These are phyloP conservation scores for Lentinula lateritia DNA, from an alignment of 768 basidiomycete species.

Conservation along the genomic window DNA sequence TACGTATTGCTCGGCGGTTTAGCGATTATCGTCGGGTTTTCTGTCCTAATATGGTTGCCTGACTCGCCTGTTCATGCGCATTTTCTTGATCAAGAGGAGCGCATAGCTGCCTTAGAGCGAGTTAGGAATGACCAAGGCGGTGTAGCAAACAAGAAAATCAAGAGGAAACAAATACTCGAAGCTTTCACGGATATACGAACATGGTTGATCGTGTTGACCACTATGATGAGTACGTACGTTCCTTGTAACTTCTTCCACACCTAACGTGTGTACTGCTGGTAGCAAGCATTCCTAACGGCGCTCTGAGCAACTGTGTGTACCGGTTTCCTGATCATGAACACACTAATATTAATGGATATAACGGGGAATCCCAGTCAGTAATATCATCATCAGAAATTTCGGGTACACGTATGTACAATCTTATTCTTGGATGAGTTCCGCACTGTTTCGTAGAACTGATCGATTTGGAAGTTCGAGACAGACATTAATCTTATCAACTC, in stretches of 20 bases:
- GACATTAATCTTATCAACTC: constrained; percentile 54
- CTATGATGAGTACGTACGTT: constrained; percentile 44
- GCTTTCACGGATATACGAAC: constrained; percentile 53
- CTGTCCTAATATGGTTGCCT: constrained; percentile 55
- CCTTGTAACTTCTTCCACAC: too few relatives aligned
- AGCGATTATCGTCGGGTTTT: constrained; percentile 52
- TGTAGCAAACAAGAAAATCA: constrained; percentile 53
- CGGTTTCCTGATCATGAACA: not conserved
- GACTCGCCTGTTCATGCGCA: constrained; percentile 60
- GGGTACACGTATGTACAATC: constrained; percentile 49
- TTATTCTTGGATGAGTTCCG: not conserved
- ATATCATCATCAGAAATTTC: constrained; percentile 56
- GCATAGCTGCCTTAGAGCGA: constrained; percentile 57
- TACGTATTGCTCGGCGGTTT: constrained; percentile 56
- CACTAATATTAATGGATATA: not conserved
- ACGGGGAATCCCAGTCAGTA: constrained; percentile 38
- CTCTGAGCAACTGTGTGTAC: constrained; percentile 51
- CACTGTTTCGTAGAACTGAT: not conserved
- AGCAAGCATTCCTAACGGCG: constrained; percentile 68
- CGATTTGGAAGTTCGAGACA: constrained; percentile 41
- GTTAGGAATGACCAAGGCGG: constrained; percentile 66
- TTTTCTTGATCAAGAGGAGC: constrained; percentile 52
- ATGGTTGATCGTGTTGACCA: constrained; percentile 57
- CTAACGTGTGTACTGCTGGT: not conserved
- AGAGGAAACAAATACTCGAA: constrained; percentile 53